Conservation (phyloP, 2,329 filamentous ascomycete species). For the Tolypocladium paradoxum region DNA sequence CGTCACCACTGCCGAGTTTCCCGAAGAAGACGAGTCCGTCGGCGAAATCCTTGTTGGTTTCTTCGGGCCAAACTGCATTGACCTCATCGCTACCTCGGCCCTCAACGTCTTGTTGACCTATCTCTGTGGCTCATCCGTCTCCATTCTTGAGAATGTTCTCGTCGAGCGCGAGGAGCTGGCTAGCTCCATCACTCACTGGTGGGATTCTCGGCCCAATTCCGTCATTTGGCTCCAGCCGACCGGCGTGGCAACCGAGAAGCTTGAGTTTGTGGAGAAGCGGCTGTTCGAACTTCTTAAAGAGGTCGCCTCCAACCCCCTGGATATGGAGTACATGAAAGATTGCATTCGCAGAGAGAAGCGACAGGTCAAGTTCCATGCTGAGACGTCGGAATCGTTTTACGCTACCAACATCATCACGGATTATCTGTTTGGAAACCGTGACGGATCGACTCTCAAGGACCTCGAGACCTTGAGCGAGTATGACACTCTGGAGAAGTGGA, state of each 20-base stretch:
- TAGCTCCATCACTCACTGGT: slow-evolving; percentile 71
- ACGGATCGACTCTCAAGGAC: slow-evolving; percentile 64
- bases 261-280: slow-evolving; percentile 73
- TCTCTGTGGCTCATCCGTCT: slow-evolving; percentile 85
- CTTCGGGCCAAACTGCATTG: slow-evolving; percentile 72
- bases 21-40: slow-evolving; percentile 89
- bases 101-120: slow-evolving; percentile 75
- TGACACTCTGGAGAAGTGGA: slow-evolving; percentile 67
- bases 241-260: slow-evolving; percentile 76
- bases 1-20: slow-evolving; percentile 76
- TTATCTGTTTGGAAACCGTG: slow-evolving; percentile 78
- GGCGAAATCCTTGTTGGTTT: slow-evolving; percentile 82
- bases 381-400: slow-evolving; percentile 72
- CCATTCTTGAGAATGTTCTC: slow-evolving; percentile 79
- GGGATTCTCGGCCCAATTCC: slow-evolving; percentile 68
- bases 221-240: slow-evolving; percentile 80
- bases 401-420: slow-evolving; percentile 81
- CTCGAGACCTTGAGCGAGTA: slow-evolving; percentile 47
- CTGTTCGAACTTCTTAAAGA: slow-evolving; percentile 77
- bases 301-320: slow-evolving; percentile 67
- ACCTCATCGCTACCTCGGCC: slow-evolving; percentile 58
- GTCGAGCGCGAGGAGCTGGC: slow-evolving; percentile 90
- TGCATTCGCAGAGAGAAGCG: slow-evolving; percentile 74
- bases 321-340: slow-evolving; percentile 83
- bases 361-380: slow-evolving; percentile 73